These are phyloP conservation scores for Trichoderma afroharzianum DNA, from an alignment of 2,329 filamentous ascomycete species.

Conservation along the genomic window DNA sequence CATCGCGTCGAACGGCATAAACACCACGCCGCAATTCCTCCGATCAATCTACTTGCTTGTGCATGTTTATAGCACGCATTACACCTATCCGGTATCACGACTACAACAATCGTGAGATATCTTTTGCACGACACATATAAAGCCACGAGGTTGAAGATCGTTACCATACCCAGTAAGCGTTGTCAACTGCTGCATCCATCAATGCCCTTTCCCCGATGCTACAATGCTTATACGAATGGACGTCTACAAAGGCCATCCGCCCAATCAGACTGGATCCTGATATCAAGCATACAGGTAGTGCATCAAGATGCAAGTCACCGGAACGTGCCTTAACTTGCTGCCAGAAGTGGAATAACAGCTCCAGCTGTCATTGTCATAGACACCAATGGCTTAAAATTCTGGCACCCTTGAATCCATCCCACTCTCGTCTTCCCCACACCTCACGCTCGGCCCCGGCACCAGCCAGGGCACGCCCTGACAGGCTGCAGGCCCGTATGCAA, in stretches of 20 bases:
- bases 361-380: too few species aligned
- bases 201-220: background rate
- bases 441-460: background rate
- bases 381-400: background rate
- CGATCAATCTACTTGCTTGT: background rate
- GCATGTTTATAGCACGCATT: background rate
- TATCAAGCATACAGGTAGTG: background rate
- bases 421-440: conserved; percentile 2
- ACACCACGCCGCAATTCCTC: background rate
- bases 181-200: background rate
- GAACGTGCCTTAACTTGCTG: background rate
- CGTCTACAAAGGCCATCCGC: background rate
- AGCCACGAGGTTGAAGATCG: background rate
- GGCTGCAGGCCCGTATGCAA: background rate
- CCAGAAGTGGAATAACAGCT: background rate
- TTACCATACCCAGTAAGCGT: background rate
- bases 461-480: background rate
- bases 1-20: background rate
- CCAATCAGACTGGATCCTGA: background rate
- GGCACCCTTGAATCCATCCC: background rate
- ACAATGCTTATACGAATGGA: background rate
- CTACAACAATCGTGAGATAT: background rate
- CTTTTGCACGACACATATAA: background rate
- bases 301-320: background rate
- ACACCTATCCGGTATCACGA: background rate